Evolutionary conservation across 345 rosid genomes (phyloP).

Genomic region (Lenwebbia sp.): DNA sequence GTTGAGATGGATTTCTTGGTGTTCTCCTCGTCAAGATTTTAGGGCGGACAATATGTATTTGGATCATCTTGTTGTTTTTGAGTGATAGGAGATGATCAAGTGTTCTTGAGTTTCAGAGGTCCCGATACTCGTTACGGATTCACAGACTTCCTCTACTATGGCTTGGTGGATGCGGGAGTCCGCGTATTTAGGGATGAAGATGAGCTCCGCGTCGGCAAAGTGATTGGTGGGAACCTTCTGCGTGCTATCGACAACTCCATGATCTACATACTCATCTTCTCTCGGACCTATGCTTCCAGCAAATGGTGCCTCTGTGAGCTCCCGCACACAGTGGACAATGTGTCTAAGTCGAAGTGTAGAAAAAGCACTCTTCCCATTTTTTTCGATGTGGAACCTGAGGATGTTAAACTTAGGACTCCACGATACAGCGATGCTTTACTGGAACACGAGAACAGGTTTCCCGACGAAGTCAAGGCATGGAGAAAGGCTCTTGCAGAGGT

Average conservation of each 20-base stretch:
- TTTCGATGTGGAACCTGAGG: rapidly evolving
- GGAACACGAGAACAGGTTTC: rapidly evolving
- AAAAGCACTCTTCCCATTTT: not conserved
- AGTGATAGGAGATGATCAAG: no score
- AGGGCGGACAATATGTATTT: rapidly evolving
- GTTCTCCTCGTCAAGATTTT: rapidly evolving
- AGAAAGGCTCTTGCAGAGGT: not conserved
- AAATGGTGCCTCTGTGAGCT: not conserved
- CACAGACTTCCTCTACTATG: no score
- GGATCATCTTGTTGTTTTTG: rapidly evolving
- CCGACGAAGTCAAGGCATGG: rapidly evolving
- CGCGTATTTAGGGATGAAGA: no score
- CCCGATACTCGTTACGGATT: no score
- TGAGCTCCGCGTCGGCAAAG: rapidly evolving
- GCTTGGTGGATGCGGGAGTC: no score
- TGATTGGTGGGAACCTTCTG: not conserved
- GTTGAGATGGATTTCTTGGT: not conserved
- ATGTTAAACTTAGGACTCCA: not conserved
- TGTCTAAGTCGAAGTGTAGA: rapidly evolving
- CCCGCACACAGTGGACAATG: rapidly evolving
- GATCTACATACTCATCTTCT: not conserved
- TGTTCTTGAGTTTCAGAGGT: no score
- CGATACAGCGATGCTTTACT: rapidly evolving
- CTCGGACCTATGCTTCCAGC: rapidly evolving
- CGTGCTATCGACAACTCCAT: not conserved